Base-by-base conservation (phyloP, 345 rosid species). In the Gossypium herbaceum region DNA sequence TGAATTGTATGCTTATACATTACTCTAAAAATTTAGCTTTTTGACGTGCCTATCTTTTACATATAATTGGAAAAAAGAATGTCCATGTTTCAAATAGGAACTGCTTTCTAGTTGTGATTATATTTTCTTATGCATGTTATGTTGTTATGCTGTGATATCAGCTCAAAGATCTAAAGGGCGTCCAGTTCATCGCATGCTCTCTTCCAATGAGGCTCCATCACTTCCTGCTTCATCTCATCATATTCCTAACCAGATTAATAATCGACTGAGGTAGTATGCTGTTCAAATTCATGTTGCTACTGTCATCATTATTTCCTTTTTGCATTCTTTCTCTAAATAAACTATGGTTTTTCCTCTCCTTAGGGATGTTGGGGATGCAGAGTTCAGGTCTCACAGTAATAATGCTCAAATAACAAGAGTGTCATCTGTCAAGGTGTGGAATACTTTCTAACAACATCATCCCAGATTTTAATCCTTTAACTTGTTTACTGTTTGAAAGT, bases 351-450 rank as follows among this genome's bases (percentile, higher is more conserved):
- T 77, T 15, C 56, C 66, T 69, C 56, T 67, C 15, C 75, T 45
- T 56, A 86, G 89, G 73, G 57, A 73, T 71, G 47, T 79, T 71
- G 78, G 86, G 60, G 84, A 82, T 72, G 54, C 72, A 64, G 86
- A 82, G 9, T 78, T 71, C 52, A 72, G 56, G 70, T 57, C 79
- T 71, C 86, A 68, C 52, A 65, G 67, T 54, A 68, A 67, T 61
- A 60, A 74, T 75, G 83, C 83, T 48, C 86, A 81, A 3, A 10
- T 82, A 60, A 45, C 82, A 27, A 85, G 93, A 75, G 92, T 92
- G 79, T 88, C 94, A 56, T 89, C 97, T 58, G 83, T 90, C 77
- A 85, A 87, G 95, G 97, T 91, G 25, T 64, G 77, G 52, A 39
- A 9, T 58, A 67, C 50, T 78, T 41, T 71, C 69, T 3, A 56